Evolutionary conservation across 257 asterid genomes (phyloP).

Genomic region (Verbascum thapsus): DNA sequence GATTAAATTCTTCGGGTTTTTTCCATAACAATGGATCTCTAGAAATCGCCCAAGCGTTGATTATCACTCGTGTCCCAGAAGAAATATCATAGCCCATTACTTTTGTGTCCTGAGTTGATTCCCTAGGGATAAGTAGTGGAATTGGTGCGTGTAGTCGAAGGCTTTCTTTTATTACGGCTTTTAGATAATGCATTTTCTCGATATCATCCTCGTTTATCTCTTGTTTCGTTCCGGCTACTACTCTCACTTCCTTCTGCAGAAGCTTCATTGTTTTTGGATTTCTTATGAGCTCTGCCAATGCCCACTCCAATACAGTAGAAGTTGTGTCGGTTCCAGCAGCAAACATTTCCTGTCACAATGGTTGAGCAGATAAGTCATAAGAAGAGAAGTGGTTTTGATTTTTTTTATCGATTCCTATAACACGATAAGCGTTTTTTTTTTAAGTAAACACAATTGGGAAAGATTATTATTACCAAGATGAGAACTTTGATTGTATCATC

Average conservation of each 20-base stretch:
- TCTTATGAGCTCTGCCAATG: slow-evolving; percentile 47
- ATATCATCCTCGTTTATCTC: slow-evolving; percentile 41
- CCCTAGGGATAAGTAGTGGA: slow-evolving; percentile 48
- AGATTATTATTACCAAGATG: slow-evolving; percentile 39
- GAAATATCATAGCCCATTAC: slow-evolving; percentile 46
- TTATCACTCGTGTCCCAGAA: slow-evolving; percentile 36
- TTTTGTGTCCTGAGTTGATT: slow-evolving; percentile 41
- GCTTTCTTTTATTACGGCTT: slow-evolving; percentile 48
- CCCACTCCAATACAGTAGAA: slow-evolving; percentile 40
- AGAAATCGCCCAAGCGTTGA: slow-evolving; percentile 53
- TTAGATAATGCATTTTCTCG: slow-evolving; percentile 48
- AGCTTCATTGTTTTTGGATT: slow-evolving; percentile 36
- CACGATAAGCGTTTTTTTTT: too few species aligned
- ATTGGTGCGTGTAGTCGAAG: slow-evolving; percentile 46
- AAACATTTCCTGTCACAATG: slow-evolving; percentile 47
- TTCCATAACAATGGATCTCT: slow-evolving; percentile 55
- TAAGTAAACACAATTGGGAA: too few species aligned
- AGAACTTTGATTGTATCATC: slow-evolving; percentile 42
- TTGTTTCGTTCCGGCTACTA: slow-evolving; percentile 18
- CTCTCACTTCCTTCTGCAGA: slow-evolving; percentile 41
- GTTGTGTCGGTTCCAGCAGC: slow-evolving; percentile 59
- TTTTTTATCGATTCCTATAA: too few species aligned
- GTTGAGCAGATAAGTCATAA: not conserved
- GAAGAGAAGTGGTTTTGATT: too few species aligned
- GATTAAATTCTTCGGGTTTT: slow-evolving; percentile 47